Conservation (phyloP, 148 eudicot species). For the Diospyros kaki region DNA sequence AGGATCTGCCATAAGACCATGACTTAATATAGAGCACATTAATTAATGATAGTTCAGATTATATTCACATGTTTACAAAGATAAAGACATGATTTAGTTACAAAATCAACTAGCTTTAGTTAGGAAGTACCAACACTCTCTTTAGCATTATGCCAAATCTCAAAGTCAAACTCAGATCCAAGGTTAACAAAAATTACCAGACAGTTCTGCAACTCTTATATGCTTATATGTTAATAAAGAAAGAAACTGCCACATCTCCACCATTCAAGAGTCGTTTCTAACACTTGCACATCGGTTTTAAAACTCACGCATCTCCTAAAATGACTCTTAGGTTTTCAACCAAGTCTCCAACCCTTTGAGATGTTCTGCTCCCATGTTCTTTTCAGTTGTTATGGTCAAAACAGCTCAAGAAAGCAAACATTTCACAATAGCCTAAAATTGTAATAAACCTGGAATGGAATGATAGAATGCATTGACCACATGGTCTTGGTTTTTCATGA, state of each 20-base stretch:
- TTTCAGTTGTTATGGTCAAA: not conserved
- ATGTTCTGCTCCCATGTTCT: not conserved
- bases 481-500: conserved; percentile 65
- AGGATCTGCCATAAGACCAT: not conserved
- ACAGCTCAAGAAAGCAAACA: not conserved
- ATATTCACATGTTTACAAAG: not conserved
- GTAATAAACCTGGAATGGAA: conserved; percentile 78
- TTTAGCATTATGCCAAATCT: not conserved
- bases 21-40: not conserved
- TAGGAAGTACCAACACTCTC: not conserved
- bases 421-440: not conserved
- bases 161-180: too few species aligned
- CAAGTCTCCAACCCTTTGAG: conserved; percentile 8
- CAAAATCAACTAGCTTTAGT: not conserved
- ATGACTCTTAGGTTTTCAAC: not conserved
- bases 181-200: not conserved
- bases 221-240: not conserved
- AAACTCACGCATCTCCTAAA: not conserved
- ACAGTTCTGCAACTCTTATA: not conserved
- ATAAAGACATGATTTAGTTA: not conserved
- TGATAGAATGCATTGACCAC: conserved; percentile 82
- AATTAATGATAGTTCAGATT: not conserved
- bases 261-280: too few species aligned
- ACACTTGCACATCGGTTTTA: not conserved
- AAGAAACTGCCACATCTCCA: too few species aligned